Percentiles rank a stretch among this genome's conserved stretches.
Evolutionary conservation across 441 rosid genomes (phyloP).

Genomic region (Macaranga tanarius): DNA sequence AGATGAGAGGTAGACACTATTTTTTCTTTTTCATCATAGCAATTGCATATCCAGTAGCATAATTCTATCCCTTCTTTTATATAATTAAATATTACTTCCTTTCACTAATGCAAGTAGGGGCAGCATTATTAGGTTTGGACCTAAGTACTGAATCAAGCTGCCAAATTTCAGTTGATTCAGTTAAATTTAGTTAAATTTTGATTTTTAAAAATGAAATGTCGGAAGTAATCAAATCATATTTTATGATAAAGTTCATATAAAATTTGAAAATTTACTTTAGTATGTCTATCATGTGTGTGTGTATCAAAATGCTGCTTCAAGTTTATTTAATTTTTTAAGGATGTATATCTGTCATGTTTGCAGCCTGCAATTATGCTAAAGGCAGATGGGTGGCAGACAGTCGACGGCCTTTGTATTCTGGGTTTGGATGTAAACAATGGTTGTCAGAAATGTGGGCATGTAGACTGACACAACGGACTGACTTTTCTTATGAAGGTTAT

Average conservation of each 20-base stretch:
- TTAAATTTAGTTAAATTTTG: too few relatives aligned
- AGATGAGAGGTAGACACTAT: conserved; percentile 34
- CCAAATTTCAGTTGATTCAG: too few relatives aligned
- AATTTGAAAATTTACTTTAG: not conserved
- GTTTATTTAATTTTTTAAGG: not conserved
- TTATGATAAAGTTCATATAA: too few relatives aligned
- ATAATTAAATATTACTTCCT: not conserved
- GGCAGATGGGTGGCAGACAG: conserved; percentile 75
- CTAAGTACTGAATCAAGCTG: not conserved
- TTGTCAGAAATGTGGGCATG: conserved; percentile 92
- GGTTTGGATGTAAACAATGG: conserved; percentile 78
- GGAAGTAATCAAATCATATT: too few relatives aligned
- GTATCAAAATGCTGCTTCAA: not conserved
- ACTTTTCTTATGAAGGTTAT: conserved; percentile 69
- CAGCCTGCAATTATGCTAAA: conserved; percentile 81
- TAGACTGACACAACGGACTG: conserved; percentile 65
- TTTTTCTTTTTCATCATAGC: not conserved
- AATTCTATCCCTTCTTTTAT: not conserved
- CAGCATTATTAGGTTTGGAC: not conserved
- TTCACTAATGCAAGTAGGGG: not conserved
- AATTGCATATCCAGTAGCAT: not conserved
- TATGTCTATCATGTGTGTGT: not conserved
- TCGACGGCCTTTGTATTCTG: conserved; percentile 68
- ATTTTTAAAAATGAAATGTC: too few relatives aligned
- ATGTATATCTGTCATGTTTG: not conserved